Base-by-base conservation (phyloP, 2,329 filamentous ascomycete species). In the Botrytis aclada region DNA sequence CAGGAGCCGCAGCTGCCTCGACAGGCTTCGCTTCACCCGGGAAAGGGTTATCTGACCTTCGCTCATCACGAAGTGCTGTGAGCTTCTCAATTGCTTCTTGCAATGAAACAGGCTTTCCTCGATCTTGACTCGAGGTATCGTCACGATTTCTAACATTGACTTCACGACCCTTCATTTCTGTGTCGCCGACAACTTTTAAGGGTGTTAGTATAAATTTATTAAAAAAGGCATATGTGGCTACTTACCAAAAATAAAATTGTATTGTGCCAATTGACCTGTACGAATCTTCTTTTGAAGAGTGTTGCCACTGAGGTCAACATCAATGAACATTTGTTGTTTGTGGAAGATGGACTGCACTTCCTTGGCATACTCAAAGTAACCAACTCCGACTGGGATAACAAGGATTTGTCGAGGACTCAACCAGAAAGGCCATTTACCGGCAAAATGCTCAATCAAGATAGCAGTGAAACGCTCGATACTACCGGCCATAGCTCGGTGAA, bases 251-350 rank as follows among this genome's bases (percentile, higher is more conserved):
- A 94, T 92, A 82, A 92, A 94, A 85, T 95, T 95, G 85, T 95
- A 95, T 83, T 94, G 91, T 70, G 90, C 86, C 78, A 95, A 82
- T 83, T 96, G 93, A 22, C 90, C 93, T 72, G 88, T 94, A 78
- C 93, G 90, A 77, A 96, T 94, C 89, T 96, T 96, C 88, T 96
- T 95, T 82, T 94, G 91, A 84, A 96, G 89, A 10, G 93, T 96
- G 83, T 95, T 94, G 79, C 92, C 89, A 77, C 88, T 88, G 69
- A 92, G 85, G 80, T 93, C 91, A 74, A 91, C 86, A 81, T 93
- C 91, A 80, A 89, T 88, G 79, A 91, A 92, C 82, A 95, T 88
- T 66, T 86, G 86, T 81, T 90, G 86, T 74, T 87, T 85, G 80
- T 90, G 88, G 84, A 95, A 91, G 75, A 90, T 84, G 74, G 83